These are phyloP conservation scores for Diddensiella santjacobensis DNA, from an alignment of 805 yeast genomes.

Conservation along the genomic window DNA sequence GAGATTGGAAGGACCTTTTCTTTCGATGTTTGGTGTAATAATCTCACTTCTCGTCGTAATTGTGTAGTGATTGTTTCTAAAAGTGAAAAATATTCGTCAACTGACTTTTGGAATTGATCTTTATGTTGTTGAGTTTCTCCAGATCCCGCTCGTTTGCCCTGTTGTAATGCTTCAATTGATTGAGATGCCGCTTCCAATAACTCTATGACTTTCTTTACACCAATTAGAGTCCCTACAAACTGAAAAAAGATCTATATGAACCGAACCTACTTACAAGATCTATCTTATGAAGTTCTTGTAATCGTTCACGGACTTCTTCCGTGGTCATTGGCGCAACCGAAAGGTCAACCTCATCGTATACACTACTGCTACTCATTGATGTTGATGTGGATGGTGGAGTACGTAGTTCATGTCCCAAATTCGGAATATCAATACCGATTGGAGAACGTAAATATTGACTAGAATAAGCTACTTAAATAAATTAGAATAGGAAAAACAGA, in stretches of 20 bases:
- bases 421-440: no score
- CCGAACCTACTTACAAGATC: slow-evolving; percentile 22
- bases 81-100: slow-evolving; percentile 48
- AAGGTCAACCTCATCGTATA: slow-evolving; percentile 23
- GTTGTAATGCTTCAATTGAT: slow-evolving; percentile 27
- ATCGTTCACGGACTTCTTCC: slow-evolving; percentile 28
- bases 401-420: no score
- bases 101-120: slow-evolving; percentile 41
- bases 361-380: slow-evolving; percentile 1
- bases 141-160: slow-evolving; percentile 25
- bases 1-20: slow-evolving; percentile 60
- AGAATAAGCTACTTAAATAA: not conserved
- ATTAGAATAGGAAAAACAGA: not conserved
- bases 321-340: slow-evolving; percentile 26
- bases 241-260: not conserved
- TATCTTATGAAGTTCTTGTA: slow-evolving; percentile 27
- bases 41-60: slow-evolving; percentile 61
- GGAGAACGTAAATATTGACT: no score
- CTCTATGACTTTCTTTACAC: slow-evolving; percentile 20
- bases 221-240: not conserved
- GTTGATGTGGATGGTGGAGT: no score
- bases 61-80: slow-evolving; percentile 56
- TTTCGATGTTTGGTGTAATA: slow-evolving; percentile 48
- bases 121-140: slow-evolving; percentile 28
- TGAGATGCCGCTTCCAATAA: slow-evolving; percentile 28